Conservation (phyloP, 768 basidiomycete species). For the Suillus paluster region DNA sequence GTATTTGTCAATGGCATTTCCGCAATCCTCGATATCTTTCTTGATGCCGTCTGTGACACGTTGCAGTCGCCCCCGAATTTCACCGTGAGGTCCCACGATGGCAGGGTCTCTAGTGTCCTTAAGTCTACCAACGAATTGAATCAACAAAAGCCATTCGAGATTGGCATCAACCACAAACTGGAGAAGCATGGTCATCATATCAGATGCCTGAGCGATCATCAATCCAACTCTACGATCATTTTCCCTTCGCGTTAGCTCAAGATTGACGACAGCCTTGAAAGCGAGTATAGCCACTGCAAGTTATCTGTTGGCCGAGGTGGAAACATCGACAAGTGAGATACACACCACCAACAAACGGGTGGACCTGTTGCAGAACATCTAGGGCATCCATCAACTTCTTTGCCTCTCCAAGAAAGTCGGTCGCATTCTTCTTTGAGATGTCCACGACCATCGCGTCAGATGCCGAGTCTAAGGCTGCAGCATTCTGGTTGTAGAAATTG, state of each 20-base stretch:
- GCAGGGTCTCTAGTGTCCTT: constrained; percentile 31
- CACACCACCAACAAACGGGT: constrained; percentile 33
- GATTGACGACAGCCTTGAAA: constrained; percentile 51
- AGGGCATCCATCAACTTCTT: constrained; percentile 29
- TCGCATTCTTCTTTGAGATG: constrained; percentile 11
- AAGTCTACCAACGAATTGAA: constrained; percentile 24
- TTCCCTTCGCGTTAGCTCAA: constrained; percentile 52
- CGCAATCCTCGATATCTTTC: constrained; percentile 46
- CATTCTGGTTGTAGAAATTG: constrained; percentile 8
- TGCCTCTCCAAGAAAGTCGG: constrained; percentile 23
- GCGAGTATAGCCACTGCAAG: constrained; percentile 50
- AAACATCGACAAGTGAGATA: neutral
- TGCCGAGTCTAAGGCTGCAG: neutral
- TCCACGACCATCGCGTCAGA: neutral
- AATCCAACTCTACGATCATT: constrained; percentile 54
- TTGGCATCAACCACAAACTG: constrained; percentile 36
- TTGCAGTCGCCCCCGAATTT: constrained; percentile 38
- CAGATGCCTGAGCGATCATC: constrained; percentile 54
- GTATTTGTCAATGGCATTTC: constrained; percentile 51
- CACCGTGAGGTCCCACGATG: constrained; percentile 32
- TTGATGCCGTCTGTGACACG: constrained; percentile 37
- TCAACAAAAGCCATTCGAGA: neutral
- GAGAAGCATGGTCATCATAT: constrained; percentile 51
- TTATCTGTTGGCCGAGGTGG: neutral
- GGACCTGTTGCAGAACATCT: constrained; percentile 31